These are phyloP conservation scores for Colletotrichum sojae DNA, from an alignment of 2,329 filamentous ascomycete species.

Conservation along the genomic window DNA sequence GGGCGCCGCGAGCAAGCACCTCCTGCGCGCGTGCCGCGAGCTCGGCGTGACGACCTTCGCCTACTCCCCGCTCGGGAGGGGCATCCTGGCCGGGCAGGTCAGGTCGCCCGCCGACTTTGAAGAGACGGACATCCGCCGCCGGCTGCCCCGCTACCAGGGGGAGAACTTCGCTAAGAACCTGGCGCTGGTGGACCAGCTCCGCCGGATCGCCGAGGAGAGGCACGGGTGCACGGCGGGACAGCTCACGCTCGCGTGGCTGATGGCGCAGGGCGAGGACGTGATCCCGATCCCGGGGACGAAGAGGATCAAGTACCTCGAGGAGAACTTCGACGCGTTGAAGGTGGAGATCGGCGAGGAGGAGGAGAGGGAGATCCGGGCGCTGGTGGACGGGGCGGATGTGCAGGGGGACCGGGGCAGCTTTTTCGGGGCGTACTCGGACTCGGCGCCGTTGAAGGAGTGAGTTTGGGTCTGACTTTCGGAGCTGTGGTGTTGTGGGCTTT, in stretches of 20 bases:
- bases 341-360: conserved; percentile 53
- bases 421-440: conserved; percentile 15
- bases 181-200: conserved; percentile 65
- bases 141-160: conserved; percentile 62
- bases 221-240: conserved; percentile 71
- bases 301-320: conserved; percentile 61
- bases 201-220: conserved; percentile 59
- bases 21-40: conserved; percentile 70
- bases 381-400: conserved; percentile 47
- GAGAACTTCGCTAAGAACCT: conserved; percentile 71
- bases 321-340: conserved; percentile 56
- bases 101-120: conserved; percentile 62
- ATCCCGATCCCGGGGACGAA: conserved; percentile 71
- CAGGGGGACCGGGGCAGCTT: conserved; percentile 42
- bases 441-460: conserved; percentile 1
- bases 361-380: conserved; percentile 49
- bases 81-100: conserved; percentile 68
- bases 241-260: conserved; percentile 74
- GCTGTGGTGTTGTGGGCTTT: too few relatives aligned
- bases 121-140: conserved; percentile 61
- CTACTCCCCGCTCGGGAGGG: conserved; percentile 72
- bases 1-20: conserved; percentile 56
- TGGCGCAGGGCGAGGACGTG: conserved; percentile 72
- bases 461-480: too few relatives aligned
- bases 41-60: conserved; percentile 70